These are phyloP conservation scores for Ogataea trehalophila DNA, from an alignment of 805 yeast genomes.

Conservation along the genomic window DNA sequence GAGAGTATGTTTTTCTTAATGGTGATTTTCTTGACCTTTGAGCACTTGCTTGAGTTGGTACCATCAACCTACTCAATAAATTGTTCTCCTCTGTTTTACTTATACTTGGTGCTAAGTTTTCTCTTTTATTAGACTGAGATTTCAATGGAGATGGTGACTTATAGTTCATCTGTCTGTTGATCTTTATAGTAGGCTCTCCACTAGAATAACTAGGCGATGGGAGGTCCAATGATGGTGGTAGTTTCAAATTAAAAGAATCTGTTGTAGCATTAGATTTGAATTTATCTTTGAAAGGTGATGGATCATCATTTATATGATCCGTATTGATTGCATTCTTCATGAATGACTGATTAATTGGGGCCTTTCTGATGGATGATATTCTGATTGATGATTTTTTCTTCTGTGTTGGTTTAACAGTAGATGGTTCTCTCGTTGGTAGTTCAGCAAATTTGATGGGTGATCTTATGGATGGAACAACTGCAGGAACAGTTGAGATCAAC, in stretches of 20 bases:
- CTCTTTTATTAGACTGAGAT: not conserved
- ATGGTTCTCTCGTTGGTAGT: conserved; percentile 30
- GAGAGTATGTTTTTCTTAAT: conserved; percentile 1
- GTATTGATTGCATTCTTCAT: not conserved
- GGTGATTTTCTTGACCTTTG: conserved; percentile 13
- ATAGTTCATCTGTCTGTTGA: conserved; percentile 13
- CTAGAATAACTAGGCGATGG: conserved; percentile 14
- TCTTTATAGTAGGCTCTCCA: conserved; percentile 28
- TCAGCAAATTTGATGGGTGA: conserved; percentile 31
- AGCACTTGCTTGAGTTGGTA: conserved; percentile 24
- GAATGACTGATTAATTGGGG: too few species aligned
- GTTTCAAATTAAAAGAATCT: conserved; percentile 13
- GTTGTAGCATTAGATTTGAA: not conserved
- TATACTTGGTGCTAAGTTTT: not conserved
- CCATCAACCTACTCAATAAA: conserved; percentile 20
- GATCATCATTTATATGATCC: conserved; percentile 6
- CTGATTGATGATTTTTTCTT: conserved; percentile 19
- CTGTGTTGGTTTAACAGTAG: conserved; percentile 21
- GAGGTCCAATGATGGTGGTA: conserved; percentile 18
- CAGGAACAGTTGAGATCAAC: too few species aligned
- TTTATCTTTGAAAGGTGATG: conserved; percentile 22
- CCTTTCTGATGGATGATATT: conserved; percentile 7
- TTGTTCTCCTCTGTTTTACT: conserved; percentile 2
- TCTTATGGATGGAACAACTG: conserved; percentile 2
- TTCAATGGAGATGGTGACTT: conserved; percentile 10